These are phyloP conservation scores for Scenedesmus sp. DNA, from an alignment of 163 green algal species.

Conservation along the genomic window DNA sequence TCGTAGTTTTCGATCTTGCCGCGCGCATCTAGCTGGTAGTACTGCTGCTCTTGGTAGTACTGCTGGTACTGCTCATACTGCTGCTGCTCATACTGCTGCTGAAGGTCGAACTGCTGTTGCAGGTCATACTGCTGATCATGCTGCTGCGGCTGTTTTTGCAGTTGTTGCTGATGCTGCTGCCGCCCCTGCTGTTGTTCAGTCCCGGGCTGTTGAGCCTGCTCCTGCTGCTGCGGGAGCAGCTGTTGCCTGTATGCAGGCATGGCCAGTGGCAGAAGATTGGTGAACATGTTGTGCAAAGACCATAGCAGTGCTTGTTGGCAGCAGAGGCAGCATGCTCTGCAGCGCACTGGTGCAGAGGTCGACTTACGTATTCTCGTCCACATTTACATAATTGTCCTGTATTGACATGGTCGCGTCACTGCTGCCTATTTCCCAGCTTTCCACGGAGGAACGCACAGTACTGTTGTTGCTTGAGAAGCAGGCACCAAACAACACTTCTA, in stretches of 20 bases:
- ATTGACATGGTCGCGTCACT: background rate
- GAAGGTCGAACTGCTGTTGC: background rate
- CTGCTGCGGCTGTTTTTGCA: background rate
- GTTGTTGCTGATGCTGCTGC: background rate
- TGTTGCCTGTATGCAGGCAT: background rate
- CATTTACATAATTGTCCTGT: background rate
- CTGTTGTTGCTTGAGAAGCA: background rate
- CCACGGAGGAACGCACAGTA: background rate
- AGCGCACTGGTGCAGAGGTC: background rate
- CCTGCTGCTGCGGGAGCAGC: background rate
- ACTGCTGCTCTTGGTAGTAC: constrained; percentile 4
- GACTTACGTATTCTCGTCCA: background rate
- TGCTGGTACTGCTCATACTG: background rate
- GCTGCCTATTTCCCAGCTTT: background rate
- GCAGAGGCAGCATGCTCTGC: background rate
- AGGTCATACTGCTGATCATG: background rate
- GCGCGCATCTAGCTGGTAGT: constrained; percentile 32
- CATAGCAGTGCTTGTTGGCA: background rate
- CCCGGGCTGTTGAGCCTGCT: background rate
- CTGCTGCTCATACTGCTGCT: constrained; percentile 13
- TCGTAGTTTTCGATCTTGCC: constrained; percentile 44
- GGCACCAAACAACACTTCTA: no score
- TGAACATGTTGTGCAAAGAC: background rate
- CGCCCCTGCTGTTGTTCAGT: background rate
- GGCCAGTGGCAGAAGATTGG: background rate